A percentile compares a stretch with the other conserved stretches of the same genome.
Evolutionary conservation across 441 rosid species (phyloP).

Genomic region (Corymbia calophylla): DNA sequence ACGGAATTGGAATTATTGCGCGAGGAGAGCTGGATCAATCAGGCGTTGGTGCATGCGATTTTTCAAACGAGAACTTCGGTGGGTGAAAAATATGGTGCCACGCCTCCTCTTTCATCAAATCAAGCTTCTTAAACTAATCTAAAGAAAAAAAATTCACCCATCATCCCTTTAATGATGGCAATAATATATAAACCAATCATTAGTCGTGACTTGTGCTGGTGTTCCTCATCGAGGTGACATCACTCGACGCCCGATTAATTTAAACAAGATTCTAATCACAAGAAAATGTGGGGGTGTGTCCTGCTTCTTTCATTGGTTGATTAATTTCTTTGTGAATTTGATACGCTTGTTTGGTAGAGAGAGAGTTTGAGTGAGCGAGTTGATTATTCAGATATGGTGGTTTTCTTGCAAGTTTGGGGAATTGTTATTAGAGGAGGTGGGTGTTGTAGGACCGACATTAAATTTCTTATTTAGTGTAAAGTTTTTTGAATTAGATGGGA

Average conservation of each 20-base stretch:
- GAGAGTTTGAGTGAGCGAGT: not conserved
- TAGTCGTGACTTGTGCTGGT: not conserved
- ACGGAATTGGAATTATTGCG: not conserved
- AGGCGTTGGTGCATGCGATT: not conserved
- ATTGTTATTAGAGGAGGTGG: conserved; percentile 10
- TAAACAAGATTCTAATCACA: not conserved
- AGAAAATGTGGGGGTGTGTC: not conserved
- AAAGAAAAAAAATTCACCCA: not conserved
- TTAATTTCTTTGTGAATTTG: not conserved
- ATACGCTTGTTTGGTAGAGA: conserved; percentile 14
- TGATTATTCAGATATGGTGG: not conserved
- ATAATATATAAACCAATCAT: not conserved
- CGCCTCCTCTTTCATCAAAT: not conserved
- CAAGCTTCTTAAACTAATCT: not conserved
- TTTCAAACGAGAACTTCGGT: not conserved
- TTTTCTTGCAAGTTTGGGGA: conserved; percentile 13
- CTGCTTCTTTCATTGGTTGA: not conserved
- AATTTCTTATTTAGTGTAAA: not conserved
- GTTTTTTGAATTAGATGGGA: not conserved
- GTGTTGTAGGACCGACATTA: conserved; percentile 33
- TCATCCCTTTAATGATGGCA: not conserved
- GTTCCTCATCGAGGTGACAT: not conserved
- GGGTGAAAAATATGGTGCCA: not conserved
- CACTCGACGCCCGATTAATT: not conserved
- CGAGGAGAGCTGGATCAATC: not conserved